Base-by-base conservation (phyloP, 2,329 filamentous ascomycete species). In the Talaromyces sp. region DNA sequence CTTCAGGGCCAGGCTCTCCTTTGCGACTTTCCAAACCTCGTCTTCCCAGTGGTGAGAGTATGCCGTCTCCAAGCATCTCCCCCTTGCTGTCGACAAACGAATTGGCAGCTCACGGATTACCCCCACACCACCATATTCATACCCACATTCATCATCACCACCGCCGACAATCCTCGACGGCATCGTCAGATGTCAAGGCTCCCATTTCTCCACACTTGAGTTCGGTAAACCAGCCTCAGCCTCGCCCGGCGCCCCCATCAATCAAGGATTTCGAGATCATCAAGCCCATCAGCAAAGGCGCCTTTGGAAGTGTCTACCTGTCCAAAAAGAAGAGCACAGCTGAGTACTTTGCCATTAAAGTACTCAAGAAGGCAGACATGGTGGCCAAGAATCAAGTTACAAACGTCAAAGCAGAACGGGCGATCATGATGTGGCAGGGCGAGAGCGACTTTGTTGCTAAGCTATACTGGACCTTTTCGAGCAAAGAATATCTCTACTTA, bases 341-440 rank as follows among this genome's bases (percentile, higher is more conserved):
- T 52, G 95, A 99, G 70, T 99, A 99, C 75, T 99, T 93, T 73
- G 95, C 95, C 10, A 98, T 99, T 79, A 99, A 99, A 72, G 95
- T 98, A 1, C 77, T 99, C 62, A 98, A 98, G 73, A 99, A 99
- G 77, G 93, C 95, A n/a, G 95, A 99, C 80, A 99, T 99, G 95
- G 91, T 99, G 64, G 95, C 95, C 63, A 99, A 99, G 77, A 99
- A 99, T 73, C 95, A 99, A 73, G 93, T 99, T 67, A 96, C 95
- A 67, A 99, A 99, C 71, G 95, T 99, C 70, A 98, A 99, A 77
- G 95, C 96, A 9, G 95, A 99, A 77, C 86, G 95, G 66, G 96
- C 96, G 24, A 99, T 99, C 72, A 98, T 99, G 95, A 99, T 99
- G 95, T 98, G 95, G 91, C 95, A 99, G 78, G 95, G 95, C 24